phyloP scores from a whole-genome alignment of 1,284 basidiomycete species.

The Sporisorium exsertum region DNA sequence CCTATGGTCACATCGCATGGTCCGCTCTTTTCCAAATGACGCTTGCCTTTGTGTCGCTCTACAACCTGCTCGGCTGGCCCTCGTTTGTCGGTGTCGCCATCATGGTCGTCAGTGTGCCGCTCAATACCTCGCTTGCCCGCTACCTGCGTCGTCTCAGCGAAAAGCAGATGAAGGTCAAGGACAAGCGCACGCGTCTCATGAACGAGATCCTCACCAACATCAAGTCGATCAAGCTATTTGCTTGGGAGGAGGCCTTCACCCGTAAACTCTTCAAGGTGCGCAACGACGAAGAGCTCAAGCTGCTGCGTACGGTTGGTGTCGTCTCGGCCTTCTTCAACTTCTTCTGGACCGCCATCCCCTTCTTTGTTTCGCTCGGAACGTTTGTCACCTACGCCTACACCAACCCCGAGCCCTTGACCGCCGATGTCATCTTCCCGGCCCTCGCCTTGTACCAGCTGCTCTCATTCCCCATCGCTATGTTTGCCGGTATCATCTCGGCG shows the following conservation, averaged over 20 bases:
- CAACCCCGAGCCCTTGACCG: conserved; percentile 76
- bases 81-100: conserved; percentile 85
- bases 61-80: conserved; percentile 81
- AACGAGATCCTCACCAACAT: conserved; percentile 67
- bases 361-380: conserved; percentile 83
- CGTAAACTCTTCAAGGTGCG: conserved; percentile 79
- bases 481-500: conserved; percentile 65
- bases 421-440: conserved; percentile 72
- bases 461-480: conserved; percentile 79
- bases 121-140: conserved; percentile 81
- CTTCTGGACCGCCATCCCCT: conserved; percentile 78
- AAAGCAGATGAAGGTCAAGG: conserved; percentile 89
- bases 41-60: conserved; percentile 74
- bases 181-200: conserved; percentile 72
- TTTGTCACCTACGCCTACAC: conserved; percentile 84
- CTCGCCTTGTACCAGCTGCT: conserved; percentile 72
- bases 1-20: conserved; percentile 82
- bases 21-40: conserved; percentile 74
- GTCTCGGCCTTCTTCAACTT: conserved; percentile 79
- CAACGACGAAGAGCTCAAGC: conserved; percentile 77
- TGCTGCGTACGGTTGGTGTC: conserved; percentile 81
- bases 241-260: conserved; percentile 70
- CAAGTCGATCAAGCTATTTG: conserved; percentile 67
- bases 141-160: conserved; percentile 79
- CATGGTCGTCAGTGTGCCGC: conserved; percentile 76